Evolutionary conservation across 75 land plant genomes (phyloP), one percentile per base, ranked within the genome.

Genomic region (Picea sitchensis): DNA sequence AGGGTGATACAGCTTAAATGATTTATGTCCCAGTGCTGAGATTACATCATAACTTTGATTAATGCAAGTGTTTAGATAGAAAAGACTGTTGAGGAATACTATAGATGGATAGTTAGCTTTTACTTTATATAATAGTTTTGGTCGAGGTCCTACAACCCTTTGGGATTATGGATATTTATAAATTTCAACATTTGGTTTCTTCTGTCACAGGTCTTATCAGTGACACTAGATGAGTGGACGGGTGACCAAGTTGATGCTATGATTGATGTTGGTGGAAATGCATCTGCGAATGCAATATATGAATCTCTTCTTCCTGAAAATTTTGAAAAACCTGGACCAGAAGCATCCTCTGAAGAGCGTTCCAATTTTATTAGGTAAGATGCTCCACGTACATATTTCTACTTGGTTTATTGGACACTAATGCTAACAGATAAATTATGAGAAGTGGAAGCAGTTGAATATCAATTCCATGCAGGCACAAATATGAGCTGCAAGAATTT

Each of bases 201-300:
- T 74, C 18, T 71, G 4, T 38, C 30, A 26, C 83, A 96, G 99
- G 92, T 96, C 47, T 59, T 94, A 47, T 96, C 99, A 64, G 88
- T 92, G 51, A 94, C 89, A 73, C 78, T 96, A 73, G 99, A 96
- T 86, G 93, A 90, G 15, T 96, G 99, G 99, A 88, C 92, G 47
- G 85, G 90, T 71, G 90, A 88, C 58, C 95, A 96, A 78, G 92
- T 96, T 73, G 91, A 92, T 73, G 23, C 80, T 58, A 87, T 96
- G 88, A 76, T 62, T 41, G 86, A 84, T 7, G 61, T 83, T 75
- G 98, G 99, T 80, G 99, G 8, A 51, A 51, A 97, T 78, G 80
- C 80, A 68, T 84, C 80, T 57, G 92, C 84, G 30, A 97, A 97
- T 86, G 78, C 78, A 71, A 92, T 85, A 73, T 97, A 91, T 82